phyloP scores from a whole-genome alignment of 2,329 filamentous ascomycete species.

The Camillea tinctor region DNA sequence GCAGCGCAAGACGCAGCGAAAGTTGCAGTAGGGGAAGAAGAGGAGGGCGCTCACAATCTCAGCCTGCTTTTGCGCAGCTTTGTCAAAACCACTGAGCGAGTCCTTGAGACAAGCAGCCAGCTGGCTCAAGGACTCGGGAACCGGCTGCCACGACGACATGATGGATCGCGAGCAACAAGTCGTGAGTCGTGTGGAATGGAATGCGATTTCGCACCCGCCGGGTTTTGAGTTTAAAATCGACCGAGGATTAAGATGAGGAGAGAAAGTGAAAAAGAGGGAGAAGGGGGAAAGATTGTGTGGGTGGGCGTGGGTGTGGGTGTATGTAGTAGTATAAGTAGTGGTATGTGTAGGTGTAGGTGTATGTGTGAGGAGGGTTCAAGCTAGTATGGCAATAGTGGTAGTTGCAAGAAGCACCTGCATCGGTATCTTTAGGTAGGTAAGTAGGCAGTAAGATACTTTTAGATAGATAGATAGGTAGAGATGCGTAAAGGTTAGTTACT shows the following conservation, averaged over 20 bases:
- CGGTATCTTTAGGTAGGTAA: not conserved
- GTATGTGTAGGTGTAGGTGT: too few relatives aligned
- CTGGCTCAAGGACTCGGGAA: slow-evolving; percentile 83
- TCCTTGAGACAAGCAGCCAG: slow-evolving; percentile 86
- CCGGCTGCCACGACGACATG: slow-evolving; percentile 95
- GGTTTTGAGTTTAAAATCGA: not conserved
- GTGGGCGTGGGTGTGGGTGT: too few relatives aligned
- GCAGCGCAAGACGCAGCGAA: slow-evolving; percentile 9
- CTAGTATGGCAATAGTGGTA: not conserved
- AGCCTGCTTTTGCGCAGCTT: slow-evolving; percentile 80
- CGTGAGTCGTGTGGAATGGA: not conserved
- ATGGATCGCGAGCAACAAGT: slow-evolving; percentile 29
- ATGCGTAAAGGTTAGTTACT: not conserved
- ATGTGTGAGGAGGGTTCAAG: too few relatives aligned
- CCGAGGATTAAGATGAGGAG: not conserved
- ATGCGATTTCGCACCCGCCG: slow-evolving; percentile 4
- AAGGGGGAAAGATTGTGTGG: too few relatives aligned
- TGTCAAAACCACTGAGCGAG: slow-evolving; percentile 83
- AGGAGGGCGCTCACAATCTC: slow-evolving; percentile 65
- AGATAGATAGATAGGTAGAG: not conserved
- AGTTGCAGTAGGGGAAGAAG: slow-evolving; percentile 4
- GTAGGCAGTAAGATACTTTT: not conserved
- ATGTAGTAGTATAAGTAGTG: too few relatives aligned
- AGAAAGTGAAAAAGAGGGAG: too few relatives aligned
- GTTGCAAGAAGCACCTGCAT: not conserved